Conservation (phyloP, 2,329 filamentous ascomycete genomes). For the Calonectria honghensis region DNA sequence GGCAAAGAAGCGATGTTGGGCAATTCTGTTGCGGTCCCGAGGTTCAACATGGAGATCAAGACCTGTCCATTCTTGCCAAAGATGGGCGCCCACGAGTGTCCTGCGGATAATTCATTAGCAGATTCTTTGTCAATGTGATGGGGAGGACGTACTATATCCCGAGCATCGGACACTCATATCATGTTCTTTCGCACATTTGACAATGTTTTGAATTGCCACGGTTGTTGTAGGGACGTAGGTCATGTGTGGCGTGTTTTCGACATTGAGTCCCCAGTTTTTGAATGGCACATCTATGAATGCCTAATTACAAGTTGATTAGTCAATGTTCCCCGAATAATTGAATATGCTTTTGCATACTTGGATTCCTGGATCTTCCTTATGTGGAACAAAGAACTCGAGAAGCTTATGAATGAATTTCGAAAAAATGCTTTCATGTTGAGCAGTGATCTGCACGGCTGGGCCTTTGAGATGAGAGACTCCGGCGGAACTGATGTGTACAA, state of each 20-base stretch:
- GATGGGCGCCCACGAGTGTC: constrained; percentile 9
- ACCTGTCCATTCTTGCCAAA: constrained; percentile 3
- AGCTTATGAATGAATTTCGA: too few relatives aligned
- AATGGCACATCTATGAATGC: constrained; percentile 1
- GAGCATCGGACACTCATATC: constrained; percentile 9
- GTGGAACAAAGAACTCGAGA: too few relatives aligned
- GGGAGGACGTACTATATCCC: background rate
- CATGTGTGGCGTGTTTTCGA: background rate
- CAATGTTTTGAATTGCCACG: constrained; percentile 12
- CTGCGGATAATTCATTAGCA: background rate
- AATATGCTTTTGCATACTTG: too few relatives aligned
- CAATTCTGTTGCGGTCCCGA: background rate
- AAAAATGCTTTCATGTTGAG: too few relatives aligned
- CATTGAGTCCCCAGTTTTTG: constrained; percentile 5
- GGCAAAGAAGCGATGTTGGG: background rate
- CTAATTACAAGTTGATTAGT: background rate
- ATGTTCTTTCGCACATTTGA: constrained; percentile 1
- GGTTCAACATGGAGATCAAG: background rate
- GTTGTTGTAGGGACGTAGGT: background rate
- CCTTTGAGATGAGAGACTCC: too few relatives aligned
- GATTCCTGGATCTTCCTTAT: background rate
- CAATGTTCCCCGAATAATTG: too few relatives aligned
- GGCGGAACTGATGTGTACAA: too few relatives aligned
- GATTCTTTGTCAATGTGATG: too few relatives aligned
- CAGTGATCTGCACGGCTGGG: too few relatives aligned